Percentiles rank a stretch among this genome's conserved stretches.
Conservation (phyloP, 306 rosid genomes). For the Crotalaria pallida region DNA sequence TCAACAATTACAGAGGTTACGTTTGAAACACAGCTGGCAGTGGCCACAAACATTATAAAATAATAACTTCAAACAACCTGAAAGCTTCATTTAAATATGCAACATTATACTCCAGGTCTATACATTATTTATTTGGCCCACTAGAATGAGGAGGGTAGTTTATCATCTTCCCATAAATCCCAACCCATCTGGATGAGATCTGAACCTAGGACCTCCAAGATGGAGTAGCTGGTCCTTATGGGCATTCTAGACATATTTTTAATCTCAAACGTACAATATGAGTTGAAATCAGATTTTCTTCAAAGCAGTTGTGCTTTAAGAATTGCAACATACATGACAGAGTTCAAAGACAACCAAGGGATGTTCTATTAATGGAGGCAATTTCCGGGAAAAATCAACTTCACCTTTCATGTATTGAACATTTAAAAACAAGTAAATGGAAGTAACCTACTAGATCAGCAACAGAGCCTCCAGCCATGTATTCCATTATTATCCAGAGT, state of each 20-base stretch:
- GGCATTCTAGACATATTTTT: neutral
- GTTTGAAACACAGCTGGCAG: neutral
- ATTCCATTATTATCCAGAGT: slow-evolving; percentile 99
- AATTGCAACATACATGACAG: neutral
- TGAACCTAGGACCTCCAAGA: neutral
- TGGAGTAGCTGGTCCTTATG: neutral
- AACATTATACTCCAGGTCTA: neutral
- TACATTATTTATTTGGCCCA: neutral
- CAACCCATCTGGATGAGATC: neutral
- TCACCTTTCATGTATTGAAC: slow-evolving; percentile 18
- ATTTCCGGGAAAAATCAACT: neutral
- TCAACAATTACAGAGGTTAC: neutral
- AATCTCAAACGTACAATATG: neutral
- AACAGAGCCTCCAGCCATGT: slow-evolving; percentile 99
- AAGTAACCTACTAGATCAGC: slow-evolving; percentile 95
- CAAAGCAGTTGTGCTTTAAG: neutral
- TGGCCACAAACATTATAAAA: neutral
- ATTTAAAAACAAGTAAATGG: slow-evolving; percentile 34
- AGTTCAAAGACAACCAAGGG: neutral
- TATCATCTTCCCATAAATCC: neutral
- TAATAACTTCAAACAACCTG: neutral
- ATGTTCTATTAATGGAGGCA: neutral
- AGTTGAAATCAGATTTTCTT: neutral
- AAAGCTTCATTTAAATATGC: neutral
- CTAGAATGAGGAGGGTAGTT: neutral